Evolutionary conservation across 2,329 filamentous ascomycete species (phyloP), one percentile per base, ranked within the genome.

Genomic region (Alternaria tenuissima): DNA sequence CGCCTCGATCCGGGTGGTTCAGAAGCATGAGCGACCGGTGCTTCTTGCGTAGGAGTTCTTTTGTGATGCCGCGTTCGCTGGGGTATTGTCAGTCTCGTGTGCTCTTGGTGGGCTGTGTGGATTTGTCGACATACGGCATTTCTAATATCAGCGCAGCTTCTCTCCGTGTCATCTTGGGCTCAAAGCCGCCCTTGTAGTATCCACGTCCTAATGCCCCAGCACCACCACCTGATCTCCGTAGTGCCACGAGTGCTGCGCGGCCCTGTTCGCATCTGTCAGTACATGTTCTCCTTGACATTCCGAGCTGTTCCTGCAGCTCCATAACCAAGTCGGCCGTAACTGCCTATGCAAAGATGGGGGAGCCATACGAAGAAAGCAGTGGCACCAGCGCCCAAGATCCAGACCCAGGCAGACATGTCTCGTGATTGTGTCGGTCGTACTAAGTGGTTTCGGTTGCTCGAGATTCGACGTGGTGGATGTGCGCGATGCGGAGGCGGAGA

Each of bases 161-260:
- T 78, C 91, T 89, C 79, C 91, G 88, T 79, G 89, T 97, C 94
- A 99, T 99, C 81, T 91, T 91, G 62, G 89, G 85, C 83, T 99
- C 95, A 77, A 99, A 99, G n/a, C 95, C 95, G 69, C 95, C 95
- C 81, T 98, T 99, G 86, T 97, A 98, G 77, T 93, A 99, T 42
- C 93, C 89, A 80, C 94, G 93, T 72, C 95, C 95, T 70, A 97
- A 83, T 36, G 91, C 89, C 67, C 91, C 91, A 8, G 80, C 81
- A 61, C 90, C 90, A 16, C 69, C 73, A 11, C 91, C 91, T 61
- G 91, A 96, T 73, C 92, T 88, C 65, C 94, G 89, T 79, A 94
- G 87, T 70, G 95, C 95, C 73, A 98, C 91, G 39, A 96, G 87
- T 72, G 94, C 94, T 62, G 95, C 94, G 76, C 95, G 92, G 68